Evolutionary conservation across 106 monocot genomes (phyloP), one percentile per base, ranked within the genome.

Genomic region (Alisma plantagoaquatica): DNA sequence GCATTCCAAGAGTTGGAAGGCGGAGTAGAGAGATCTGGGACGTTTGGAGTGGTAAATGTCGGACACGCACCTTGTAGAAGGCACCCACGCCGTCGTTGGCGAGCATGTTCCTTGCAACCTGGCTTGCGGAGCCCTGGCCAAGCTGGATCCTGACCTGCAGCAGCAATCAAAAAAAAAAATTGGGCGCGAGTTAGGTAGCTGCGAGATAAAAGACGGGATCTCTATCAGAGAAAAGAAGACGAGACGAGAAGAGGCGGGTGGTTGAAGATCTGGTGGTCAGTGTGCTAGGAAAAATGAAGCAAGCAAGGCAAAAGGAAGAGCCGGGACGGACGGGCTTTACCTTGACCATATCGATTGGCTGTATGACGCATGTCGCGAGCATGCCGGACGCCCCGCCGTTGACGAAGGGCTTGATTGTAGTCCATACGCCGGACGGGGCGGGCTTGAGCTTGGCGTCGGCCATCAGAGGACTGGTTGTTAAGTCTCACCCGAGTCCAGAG

Each of bases 341-440:
- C 90, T 91, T 91, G 56, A 91, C 23, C 91, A 91, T 91, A 31
- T 91, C 91, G 56, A 91, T 77, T 17, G 91, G 91, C 63, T 84
- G 91, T 74, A 91, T 91, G 72, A 84, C 84, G 72, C 84, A 84
- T 26, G 91, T 91, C 47, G 91, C 91, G 69, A 91, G 91, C 84
- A 91, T 91, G 10, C 91, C 91, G 15, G 91, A 74, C 16, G 72
- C 75, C 12, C 84, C 84, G 41, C 84, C 91, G 70, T 84, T 91
- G 32, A 60, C 84, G 75, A 91, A 91, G 64, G 91, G 91, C 77
- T 91, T 91, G 46, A 84, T 66, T 2, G 84, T 75, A 23, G 19
- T 21, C 84, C 91, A 91, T 2, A 81, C 81, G 0, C 42, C 63
- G 33, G 61, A 32, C 15, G 56, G 1, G 26, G 67, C 50, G 29